Evolutionary conservation across 176 grass and related monocot species (phyloP).

Genomic region (Elaeis guineensis): DNA sequence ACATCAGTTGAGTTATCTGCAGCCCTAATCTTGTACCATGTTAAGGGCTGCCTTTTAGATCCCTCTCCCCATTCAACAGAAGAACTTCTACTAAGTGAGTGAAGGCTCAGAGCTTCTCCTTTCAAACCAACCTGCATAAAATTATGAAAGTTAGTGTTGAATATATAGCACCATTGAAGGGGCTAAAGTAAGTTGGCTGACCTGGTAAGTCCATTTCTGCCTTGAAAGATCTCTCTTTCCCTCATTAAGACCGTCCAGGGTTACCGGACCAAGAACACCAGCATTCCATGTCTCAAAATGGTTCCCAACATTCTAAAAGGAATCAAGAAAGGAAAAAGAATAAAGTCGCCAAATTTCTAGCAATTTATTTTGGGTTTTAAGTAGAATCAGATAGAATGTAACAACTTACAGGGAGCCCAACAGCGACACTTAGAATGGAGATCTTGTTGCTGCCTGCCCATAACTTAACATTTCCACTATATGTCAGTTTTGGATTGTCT

Average conservation of each 20-base stretch:
- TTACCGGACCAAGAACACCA: constrained; percentile 73
- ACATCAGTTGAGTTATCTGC: too few species aligned
- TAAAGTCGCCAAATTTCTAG: neutral
- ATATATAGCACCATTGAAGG: constrained; percentile 4
- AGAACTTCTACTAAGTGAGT: constrained; percentile 53
- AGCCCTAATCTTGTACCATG: constrained; percentile 76
- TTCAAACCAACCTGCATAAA: constrained; percentile 60
- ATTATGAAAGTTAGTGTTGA: neutral
- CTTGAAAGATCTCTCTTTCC: constrained; percentile 64
- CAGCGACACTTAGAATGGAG: constrained; percentile 74
- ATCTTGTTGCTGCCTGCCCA: constrained; percentile 91
- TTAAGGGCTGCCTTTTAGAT: constrained; percentile 47
- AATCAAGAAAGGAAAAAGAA: constrained; percentile 4
- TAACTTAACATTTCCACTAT: constrained; percentile 46
- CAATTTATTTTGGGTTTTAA: neutral
- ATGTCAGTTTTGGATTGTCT: constrained; percentile 48
- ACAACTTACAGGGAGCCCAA: constrained; percentile 70
- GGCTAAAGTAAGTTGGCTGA: constrained; percentile 7
- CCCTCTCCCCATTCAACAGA: constrained; percentile 59
- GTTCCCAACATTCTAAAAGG: constrained; percentile 58
- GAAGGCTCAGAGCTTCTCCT: constrained; percentile 55
- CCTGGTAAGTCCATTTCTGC: constrained; percentile 94
- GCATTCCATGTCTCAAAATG: constrained; percentile 85
- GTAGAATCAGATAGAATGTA: neutral
- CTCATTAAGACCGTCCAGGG: constrained; percentile 46